phyloP scores from a whole-genome alignment of 164 flowering plant species.

The Vitis rupestris region DNA sequence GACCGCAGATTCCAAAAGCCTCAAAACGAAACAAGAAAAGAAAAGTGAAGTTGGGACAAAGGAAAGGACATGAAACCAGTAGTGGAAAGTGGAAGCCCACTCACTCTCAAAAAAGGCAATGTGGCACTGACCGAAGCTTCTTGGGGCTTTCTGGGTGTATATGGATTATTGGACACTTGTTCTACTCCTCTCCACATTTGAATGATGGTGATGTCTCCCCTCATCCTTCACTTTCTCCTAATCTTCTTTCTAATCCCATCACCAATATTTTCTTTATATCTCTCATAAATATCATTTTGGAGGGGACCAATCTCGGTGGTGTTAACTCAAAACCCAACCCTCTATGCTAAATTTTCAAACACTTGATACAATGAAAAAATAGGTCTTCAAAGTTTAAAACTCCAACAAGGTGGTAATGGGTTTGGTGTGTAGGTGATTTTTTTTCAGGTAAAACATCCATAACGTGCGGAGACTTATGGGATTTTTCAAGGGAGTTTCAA shows the following conservation, averaged over 20 bases:
- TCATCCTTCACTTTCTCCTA: neutral
- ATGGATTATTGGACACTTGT: neutral
- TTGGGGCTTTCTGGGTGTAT: neutral
- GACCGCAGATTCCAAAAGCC: neutral
- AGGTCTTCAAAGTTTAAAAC: too few relatives aligned
- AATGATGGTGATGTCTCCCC: neutral
- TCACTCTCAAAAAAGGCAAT: conserved; percentile 8
- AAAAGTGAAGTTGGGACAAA: neutral
- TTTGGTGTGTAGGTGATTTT: too few relatives aligned
- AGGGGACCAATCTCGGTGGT: too few relatives aligned
- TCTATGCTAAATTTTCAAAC: too few relatives aligned
- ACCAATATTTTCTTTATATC: too few relatives aligned
- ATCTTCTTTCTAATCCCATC: neutral
- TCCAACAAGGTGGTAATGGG: too few relatives aligned
- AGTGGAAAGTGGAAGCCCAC: conserved; percentile 3
- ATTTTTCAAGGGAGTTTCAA: too few relatives aligned
- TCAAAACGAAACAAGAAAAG: neutral
- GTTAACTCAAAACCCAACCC: too few relatives aligned
- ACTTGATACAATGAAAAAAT: too few relatives aligned
- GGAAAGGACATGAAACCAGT: neutral
- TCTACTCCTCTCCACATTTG: neutral
- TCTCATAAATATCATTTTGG: too few relatives aligned
- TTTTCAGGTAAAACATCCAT: too few relatives aligned
- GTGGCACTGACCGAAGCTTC: neutral
- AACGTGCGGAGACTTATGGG: too few relatives aligned